Evolutionary conservation across 2,329 filamentous ascomycete species (phyloP).

Genomic region (Fusarium sp.): DNA sequence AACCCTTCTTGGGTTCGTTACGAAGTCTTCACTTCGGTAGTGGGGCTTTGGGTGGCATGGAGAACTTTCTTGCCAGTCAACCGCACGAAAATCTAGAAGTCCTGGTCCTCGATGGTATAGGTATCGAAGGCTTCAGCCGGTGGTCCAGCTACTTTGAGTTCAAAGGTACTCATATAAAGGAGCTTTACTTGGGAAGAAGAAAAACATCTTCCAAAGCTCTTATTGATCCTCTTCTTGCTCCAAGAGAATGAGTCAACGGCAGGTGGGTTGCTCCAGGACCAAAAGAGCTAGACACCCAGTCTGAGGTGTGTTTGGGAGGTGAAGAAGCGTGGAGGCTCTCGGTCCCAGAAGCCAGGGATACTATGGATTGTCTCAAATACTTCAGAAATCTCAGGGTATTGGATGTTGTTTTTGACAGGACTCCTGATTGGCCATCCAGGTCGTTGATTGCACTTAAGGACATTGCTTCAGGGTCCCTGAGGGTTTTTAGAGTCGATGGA

Average conservation of each 20-base stretch:
- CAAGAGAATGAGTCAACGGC: conserved; percentile 3
- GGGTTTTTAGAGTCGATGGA: conserved; percentile 5
- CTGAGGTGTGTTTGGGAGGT: not conserved
- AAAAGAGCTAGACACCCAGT: not conserved
- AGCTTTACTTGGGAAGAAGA: conserved; percentile 8
- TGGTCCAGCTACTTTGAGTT: not conserved
- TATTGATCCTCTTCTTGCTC: not conserved
- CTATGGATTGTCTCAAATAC: not conserved
- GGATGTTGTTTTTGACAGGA: not conserved
- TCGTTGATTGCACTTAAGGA: conserved; percentile 4
- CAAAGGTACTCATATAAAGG: not conserved
- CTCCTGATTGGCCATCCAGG: not conserved
- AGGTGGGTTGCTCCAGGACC: not conserved
- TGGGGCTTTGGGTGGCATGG: not conserved
- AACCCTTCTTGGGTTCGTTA: not conserved
- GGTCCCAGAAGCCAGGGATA: not conserved
- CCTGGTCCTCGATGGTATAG: not conserved
- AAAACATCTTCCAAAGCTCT: not conserved
- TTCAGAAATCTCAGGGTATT: conserved; percentile 1
- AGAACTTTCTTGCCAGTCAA: not conserved
- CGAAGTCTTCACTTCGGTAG: not conserved
- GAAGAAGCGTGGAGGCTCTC: not conserved
- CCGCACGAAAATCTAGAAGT: not conserved
- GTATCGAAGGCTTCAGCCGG: not conserved
- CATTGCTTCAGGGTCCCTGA: not conserved